phyloP scores from a whole-genome alignment of 208 protist genomes.

The Borovskyia barvae region DNA sequence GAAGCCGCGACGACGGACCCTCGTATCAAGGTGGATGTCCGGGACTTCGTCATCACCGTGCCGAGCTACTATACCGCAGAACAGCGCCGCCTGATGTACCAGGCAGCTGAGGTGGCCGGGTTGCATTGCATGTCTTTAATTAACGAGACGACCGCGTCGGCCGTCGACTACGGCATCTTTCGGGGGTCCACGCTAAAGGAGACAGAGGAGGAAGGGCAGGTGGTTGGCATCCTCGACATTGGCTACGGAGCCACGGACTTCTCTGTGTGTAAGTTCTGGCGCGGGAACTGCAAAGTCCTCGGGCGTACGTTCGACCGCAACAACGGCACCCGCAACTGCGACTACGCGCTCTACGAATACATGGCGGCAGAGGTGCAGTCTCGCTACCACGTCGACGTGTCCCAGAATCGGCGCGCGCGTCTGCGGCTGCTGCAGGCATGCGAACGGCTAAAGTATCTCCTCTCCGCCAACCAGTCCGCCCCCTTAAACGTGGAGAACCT shows the following conservation, averaged over 20 bases:
- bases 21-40: slow-evolving; percentile 52
- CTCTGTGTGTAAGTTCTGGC: slow-evolving; percentile 81
- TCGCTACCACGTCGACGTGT: slow-evolving; percentile 90
- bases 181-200: slow-evolving; percentile 75
- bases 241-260: slow-evolving; percentile 83
- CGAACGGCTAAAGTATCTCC: slow-evolving; percentile 89
- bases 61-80: slow-evolving; percentile 87
- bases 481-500: slow-evolving; percentile 89
- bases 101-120: slow-evolving; percentile 84
- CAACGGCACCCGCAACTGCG: slow-evolving; percentile 84
- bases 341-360: slow-evolving; percentile 78
- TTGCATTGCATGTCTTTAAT: slow-evolving; percentile 90
- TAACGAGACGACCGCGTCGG: slow-evolving; percentile 87
- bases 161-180: slow-evolving; percentile 92
- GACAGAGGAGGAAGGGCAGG: slow-evolving; percentile 73
- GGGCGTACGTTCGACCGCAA: slow-evolving; percentile 76
- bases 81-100: slow-evolving; percentile 78
- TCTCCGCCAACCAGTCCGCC: slow-evolving; percentile 84
- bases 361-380: slow-evolving; percentile 72
- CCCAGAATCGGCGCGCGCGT: slow-evolving; percentile 71
- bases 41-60: slow-evolving; percentile 83
- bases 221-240: slow-evolving; percentile 88
- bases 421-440: slow-evolving; percentile 82
- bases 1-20: slow-evolving; percentile 55
- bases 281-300: slow-evolving; percentile 78